Conservation (phyloP, 495 filamentous ascomycete genomes). For the Aspergillus funiculosus region DNA sequence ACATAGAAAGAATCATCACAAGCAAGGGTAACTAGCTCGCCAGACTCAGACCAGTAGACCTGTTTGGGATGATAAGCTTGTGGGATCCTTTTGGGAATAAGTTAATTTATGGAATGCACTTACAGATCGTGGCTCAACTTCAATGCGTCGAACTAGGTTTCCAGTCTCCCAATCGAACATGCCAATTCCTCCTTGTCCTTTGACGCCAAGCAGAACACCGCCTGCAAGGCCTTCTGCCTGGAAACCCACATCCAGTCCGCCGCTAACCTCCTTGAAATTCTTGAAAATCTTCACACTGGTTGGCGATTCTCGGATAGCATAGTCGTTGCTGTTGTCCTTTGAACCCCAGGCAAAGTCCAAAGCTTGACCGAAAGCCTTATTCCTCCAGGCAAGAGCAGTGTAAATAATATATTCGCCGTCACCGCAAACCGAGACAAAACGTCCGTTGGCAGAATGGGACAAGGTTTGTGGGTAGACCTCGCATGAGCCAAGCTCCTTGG, state of each 20-base stretch:
- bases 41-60: conserved; percentile 97
- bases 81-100: neutral
- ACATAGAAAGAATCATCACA: conserved; percentile 97
- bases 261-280: conserved; percentile 91
- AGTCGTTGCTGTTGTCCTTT: conserved; percentile 98
- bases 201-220: conserved; percentile 89
- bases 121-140: conserved; percentile 81
- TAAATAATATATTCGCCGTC: conserved; percentile 99
- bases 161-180: conserved; percentile 96
- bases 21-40: conserved; percentile 85
- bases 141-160: conserved; percentile 83
- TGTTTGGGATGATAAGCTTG: conserved; percentile 27
- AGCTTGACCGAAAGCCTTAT: conserved; percentile 93
- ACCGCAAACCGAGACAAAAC: conserved; percentile 94
- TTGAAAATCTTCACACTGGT: conserved; percentile 95
- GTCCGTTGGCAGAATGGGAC: conserved; percentile 91
- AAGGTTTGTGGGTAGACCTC: conserved; percentile 96
- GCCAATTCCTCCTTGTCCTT: conserved; percentile 88
- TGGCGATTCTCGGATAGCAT: conserved; percentile 87
- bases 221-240: conserved; percentile 87
- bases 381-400: conserved; percentile 93
- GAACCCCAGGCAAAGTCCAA: conserved; percentile 96
- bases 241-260: conserved; percentile 90
- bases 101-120: conserved; percentile 23
- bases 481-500: conserved; percentile 90